Conservation (phyloP, 441 rosid genomes). For the Syzygium syzygioides region DNA sequence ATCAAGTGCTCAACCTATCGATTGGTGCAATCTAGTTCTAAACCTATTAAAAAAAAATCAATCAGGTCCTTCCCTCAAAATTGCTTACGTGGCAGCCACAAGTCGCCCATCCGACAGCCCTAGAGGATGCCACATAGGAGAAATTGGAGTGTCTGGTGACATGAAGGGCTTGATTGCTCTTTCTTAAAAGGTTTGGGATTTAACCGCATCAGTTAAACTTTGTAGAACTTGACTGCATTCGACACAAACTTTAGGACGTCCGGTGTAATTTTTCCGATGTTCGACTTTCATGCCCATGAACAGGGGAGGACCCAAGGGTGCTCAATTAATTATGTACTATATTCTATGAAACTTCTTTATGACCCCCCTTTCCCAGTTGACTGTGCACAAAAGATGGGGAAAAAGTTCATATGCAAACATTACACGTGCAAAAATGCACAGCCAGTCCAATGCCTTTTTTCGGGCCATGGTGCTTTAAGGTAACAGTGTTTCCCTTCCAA, state of each 20-base stretch:
- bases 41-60: background rate
- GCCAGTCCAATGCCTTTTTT: background rate
- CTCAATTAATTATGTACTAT: background rate
- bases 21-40: background rate
- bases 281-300: background rate
- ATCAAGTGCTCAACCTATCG: background rate
- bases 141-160: background rate
- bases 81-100: background rate
- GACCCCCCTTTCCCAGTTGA: background rate
- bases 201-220: background rate
- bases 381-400: background rate
- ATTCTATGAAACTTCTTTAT: background rate
- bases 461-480: background rate
- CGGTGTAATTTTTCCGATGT: background rate
- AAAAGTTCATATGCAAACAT: background rate
- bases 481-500: background rate
- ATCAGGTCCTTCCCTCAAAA: background rate
- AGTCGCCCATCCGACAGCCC: background rate
- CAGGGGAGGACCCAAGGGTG: background rate
- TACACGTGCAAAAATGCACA: background rate
- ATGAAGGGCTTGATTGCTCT: background rate
- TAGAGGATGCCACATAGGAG: background rate
- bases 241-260: background rate
- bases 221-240: background rate
- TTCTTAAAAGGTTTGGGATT: background rate